A percentile compares a stretch with the other conserved stretches of the same genome.
These are phyloP conservation scores for Torrubiellomyces zombiae DNA, from an alignment of 2,329 filamentous ascomycete species.

Conservation along the genomic window DNA sequence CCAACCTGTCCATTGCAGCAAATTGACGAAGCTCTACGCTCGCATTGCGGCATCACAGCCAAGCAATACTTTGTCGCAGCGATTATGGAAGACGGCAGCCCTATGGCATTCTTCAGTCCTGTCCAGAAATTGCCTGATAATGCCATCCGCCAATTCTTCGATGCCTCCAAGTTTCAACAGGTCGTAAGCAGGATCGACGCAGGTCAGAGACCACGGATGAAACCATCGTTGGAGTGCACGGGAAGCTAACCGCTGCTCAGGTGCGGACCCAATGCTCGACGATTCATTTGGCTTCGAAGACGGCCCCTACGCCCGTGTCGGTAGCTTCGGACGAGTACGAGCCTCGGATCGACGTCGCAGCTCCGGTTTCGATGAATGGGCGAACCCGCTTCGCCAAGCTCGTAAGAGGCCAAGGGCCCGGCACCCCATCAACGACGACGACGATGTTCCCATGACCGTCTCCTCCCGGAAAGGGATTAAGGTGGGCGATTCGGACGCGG, in stretches of 20 bases:
- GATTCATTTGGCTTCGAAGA: constrained; percentile 14
- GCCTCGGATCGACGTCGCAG: constrained; percentile 15
- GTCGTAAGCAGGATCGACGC: constrained; percentile 20
- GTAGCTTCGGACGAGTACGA: constrained; percentile 11
- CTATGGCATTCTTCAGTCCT: constrained; percentile 28
- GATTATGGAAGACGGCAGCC: constrained; percentile 28
- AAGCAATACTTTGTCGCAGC: constrained; percentile 36
- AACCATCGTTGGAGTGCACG: background rate
- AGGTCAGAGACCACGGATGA: constrained; percentile 19
- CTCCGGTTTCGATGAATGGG: constrained; percentile 17
- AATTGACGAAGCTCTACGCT: constrained; percentile 33
- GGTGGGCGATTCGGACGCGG: constrained; percentile 34
- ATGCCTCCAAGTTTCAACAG: constrained; percentile 23
- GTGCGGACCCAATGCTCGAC: constrained; percentile 16
- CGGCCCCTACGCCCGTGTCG: constrained; percentile 8
- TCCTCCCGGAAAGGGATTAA: constrained; percentile 27
- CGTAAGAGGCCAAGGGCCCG: constrained; percentile 17
- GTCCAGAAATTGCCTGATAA: constrained; percentile 19
- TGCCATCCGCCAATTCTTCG: constrained; percentile 28
- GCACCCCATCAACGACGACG: constrained; percentile 22
- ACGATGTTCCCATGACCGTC: constrained; percentile 22
- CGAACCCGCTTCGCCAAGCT: constrained; percentile 11
- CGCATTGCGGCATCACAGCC: constrained; percentile 33
- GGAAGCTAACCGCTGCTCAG: constrained; percentile 6
- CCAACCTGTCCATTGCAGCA: constrained; percentile 17